phyloP scores from a whole-genome alignment of 495 filamentous ascomycete species.

The Symbiotaphrina buchneri region DNA sequence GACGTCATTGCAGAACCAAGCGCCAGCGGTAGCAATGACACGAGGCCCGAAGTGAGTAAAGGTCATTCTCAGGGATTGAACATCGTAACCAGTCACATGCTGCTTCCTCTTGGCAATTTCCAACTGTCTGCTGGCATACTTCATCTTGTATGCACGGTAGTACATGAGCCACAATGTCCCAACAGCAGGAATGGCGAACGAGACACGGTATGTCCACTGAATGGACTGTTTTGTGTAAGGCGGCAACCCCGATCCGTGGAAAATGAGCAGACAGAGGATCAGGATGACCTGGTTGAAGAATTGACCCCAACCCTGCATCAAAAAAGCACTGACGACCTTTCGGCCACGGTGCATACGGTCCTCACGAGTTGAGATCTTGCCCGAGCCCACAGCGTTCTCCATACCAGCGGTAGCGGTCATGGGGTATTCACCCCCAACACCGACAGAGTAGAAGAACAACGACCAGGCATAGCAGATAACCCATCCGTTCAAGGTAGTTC shows the following conservation, averaged over 20 bases:
- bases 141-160: conserved; percentile 82
- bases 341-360: conserved; percentile 84
- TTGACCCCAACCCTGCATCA: conserved; percentile 96
- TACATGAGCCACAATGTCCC: conserved; percentile 85
- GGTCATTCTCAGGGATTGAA: conserved; percentile 50
- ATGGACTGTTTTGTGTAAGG: conserved; percentile 48
- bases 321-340: conserved; percentile 76
- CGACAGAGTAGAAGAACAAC: conserved; percentile 75
- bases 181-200: conserved; percentile 64
- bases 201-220: conserved; percentile 72
- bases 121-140: conserved; percentile 47
- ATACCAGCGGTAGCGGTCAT: conserved; percentile 92
- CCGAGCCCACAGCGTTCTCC: conserved; percentile 71
- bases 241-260: conserved; percentile 49
- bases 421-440: conserved; percentile 85
- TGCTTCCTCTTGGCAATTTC: conserved; percentile 58
- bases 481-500: conserved; percentile 64
- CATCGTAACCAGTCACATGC: conserved; percentile 71
- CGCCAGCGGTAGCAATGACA: conserved; percentile 59
- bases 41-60: conserved; percentile 63
- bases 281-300: conserved; percentile 74
- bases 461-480: conserved; percentile 83
- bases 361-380: conserved; percentile 66
- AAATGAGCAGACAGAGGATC: conserved; percentile 58
- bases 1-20: conserved; percentile 82